Conservation (phyloP, 768 basidiomycete species). For the Sutorius australiensis region DNA sequence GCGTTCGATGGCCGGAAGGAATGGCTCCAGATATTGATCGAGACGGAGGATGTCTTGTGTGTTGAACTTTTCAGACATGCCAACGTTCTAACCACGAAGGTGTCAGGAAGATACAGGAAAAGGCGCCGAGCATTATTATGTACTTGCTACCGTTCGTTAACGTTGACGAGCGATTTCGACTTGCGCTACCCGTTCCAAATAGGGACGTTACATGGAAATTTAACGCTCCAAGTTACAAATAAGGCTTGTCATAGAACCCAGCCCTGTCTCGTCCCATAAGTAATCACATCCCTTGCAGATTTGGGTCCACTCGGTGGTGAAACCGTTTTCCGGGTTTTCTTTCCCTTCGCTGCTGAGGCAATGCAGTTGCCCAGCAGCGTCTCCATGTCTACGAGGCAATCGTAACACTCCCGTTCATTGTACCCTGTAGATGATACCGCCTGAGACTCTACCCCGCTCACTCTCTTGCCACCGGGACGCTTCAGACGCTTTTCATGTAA, state of each 20-base stretch:
- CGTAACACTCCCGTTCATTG: slow-evolving; percentile 66
- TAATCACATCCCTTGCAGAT: slow-evolving; percentile 61
- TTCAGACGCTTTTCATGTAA: slow-evolving; percentile 66
- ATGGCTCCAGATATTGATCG: slow-evolving; percentile 74
- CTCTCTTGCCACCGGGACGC: slow-evolving; percentile 44
- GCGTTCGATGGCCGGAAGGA: slow-evolving; percentile 63
- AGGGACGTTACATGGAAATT: slow-evolving; percentile 8
- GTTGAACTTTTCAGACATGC: slow-evolving; percentile 49
- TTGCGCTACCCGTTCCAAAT: slow-evolving; percentile 5
- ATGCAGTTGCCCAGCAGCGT: slow-evolving; percentile 49
- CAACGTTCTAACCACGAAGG: neutral
- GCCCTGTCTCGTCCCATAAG: slow-evolving; percentile 54
- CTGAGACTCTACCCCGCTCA: slow-evolving; percentile 16
- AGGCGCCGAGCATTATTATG: slow-evolving; percentile 2
- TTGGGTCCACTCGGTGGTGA: slow-evolving; percentile 15
- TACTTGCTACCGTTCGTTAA: slow-evolving; percentile 1
- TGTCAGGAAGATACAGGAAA: slow-evolving; percentile 4
- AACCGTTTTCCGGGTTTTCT: slow-evolving; percentile 35
- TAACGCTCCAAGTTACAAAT: neutral
- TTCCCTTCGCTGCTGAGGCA: slow-evolving; percentile 31
- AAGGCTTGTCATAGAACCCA: slow-evolving; percentile 46
- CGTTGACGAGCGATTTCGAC: neutral
- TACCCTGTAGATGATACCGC: slow-evolving; percentile 36
- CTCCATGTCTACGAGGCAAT: slow-evolving; percentile 66
- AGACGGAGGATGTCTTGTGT: slow-evolving; percentile 54